Base-by-base conservation (phyloP, 306 rosid species). In the Rosa chinensis region DNA sequence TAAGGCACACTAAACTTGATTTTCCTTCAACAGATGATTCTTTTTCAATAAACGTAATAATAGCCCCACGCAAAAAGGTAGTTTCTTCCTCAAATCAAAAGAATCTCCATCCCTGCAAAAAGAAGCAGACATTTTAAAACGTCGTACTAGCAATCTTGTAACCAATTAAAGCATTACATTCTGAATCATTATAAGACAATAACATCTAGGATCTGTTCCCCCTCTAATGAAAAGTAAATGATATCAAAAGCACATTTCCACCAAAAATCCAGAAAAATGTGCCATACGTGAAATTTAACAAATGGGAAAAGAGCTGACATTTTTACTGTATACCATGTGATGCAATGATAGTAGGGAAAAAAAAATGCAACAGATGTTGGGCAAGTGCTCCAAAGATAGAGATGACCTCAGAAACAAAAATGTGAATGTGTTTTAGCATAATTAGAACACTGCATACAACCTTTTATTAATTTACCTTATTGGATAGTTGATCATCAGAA, bases 71-170 rank as follows among this genome's bases (percentile, higher is more conserved):
- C 91, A 88, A 84, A 90, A 93, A 79, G 98, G 99, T 42, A 93
- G 90, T 75, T 91, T 95, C 91, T 91, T 95, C 80, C 99, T 93
- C 94, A 91, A 80, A 83, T 91, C 98, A 87, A 83, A 95, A 62
- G 99, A 95, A 89, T 95, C 98, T 53, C 98, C 96, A 1, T 85
- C 96, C 89, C 99, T 95, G 92, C 74, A 89, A 88, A 84, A 76
- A 74, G 47, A 48, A 43, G 75, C 43, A 48, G 56, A 64, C 61
- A 56, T 58, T 79, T 68, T 67, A 83, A 53, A 10, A 50, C 71
- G 45, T 18, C 78, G 67, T 55, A 84, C 66, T 66, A 81, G 61
- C 53, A 73, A 80, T 39, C 75, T 40, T 70, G 78, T 48, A n/a
- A 76, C 40, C 28, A 32, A 64, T 45, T 28, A 73, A 12, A 73